Evolutionary conservation across 108 stramenopile species (phyloP).

Genomic region (Cyclotella atomus): DNA sequence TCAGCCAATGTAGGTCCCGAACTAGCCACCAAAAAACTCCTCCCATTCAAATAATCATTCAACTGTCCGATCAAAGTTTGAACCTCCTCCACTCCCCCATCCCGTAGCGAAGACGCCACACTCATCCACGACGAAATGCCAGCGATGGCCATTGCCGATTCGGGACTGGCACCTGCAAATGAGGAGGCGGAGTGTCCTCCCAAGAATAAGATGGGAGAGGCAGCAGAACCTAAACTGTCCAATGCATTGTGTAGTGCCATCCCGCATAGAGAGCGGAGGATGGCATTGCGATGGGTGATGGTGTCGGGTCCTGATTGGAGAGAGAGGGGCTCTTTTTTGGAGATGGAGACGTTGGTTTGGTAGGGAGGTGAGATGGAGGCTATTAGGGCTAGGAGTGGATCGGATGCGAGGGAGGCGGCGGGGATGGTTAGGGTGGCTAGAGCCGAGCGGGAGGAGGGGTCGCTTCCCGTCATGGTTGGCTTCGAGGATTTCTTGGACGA

Average conservation of each 20-base stretch:
- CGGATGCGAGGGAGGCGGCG: conserved; percentile 36
- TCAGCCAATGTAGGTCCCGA: conserved; percentile 64
- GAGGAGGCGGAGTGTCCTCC: conserved; percentile 66
- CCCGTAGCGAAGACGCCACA: conserved; percentile 59
- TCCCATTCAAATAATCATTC: conserved; percentile 59
- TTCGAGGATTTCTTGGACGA: neutral
- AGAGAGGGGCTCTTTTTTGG: conserved; percentile 46
- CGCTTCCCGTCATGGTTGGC: conserved; percentile 26
- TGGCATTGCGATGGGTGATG: conserved; percentile 74
- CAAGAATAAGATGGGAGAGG: conserved; percentile 54
- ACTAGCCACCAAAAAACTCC: conserved; percentile 71
- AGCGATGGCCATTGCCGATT: conserved; percentile 64
- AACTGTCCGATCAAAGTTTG: conserved; percentile 45
- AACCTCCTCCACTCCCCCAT: conserved; percentile 12
- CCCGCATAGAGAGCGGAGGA: conserved; percentile 70
- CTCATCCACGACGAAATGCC: conserved; percentile 81
- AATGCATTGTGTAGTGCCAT: conserved; percentile 70
- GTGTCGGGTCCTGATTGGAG: conserved; percentile 36
- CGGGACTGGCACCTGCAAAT: conserved; percentile 47
- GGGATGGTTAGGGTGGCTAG: conserved; percentile 67
- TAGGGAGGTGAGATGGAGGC: conserved; percentile 47
- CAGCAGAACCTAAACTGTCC: conserved; percentile 51
- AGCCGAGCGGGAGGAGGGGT: conserved; percentile 48
- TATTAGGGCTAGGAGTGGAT: conserved; percentile 64
- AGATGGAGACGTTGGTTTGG: conserved; percentile 57